Conservation (phyloP, 495 filamentous ascomycete genomes). For the Rhypophila decipiens region DNA sequence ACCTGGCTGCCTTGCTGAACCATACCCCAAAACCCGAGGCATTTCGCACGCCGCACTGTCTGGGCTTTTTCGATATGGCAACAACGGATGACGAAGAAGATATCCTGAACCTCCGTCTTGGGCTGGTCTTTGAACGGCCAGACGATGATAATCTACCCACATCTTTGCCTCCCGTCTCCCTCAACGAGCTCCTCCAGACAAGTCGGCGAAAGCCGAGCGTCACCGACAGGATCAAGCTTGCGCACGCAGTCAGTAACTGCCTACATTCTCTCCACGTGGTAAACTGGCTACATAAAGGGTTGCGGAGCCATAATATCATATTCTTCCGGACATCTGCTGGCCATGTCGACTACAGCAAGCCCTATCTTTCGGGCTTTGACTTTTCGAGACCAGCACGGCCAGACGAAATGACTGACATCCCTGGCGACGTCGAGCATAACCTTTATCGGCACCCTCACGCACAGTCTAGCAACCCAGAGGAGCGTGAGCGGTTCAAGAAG, state of each 20-base stretch:
- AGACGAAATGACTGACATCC: conserved; percentile 47
- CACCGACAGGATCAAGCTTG: conserved; percentile 30
- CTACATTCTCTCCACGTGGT: conserved; percentile 46
- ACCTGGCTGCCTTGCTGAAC: conserved; percentile 34
- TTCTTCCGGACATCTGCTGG: conserved; percentile 36
- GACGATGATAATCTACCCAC: conserved; percentile 19
- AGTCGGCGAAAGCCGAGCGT: conserved; percentile 21
- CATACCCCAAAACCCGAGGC: conserved; percentile 35
- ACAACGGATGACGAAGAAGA: conserved; percentile 24
- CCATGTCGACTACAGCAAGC: conserved; percentile 25
- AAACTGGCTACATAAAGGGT: conserved; percentile 56
- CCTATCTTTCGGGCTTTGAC: conserved; percentile 50
- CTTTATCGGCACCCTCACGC: conserved; percentile 45
- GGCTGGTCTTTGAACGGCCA: conserved; percentile 32
- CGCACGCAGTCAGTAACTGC: conserved; percentile 33
- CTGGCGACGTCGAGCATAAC: conserved; percentile 33
- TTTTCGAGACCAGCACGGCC: conserved; percentile 45
- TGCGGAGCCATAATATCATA: conserved; percentile 50
- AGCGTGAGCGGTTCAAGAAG: conserved; percentile 37
- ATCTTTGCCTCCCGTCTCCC: conserved; percentile 27
- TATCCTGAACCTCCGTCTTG: conserved; percentile 27
- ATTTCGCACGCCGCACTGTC: conserved; percentile 38
- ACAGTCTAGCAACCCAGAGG: conserved; percentile 28
- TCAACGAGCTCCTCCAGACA: conserved; percentile 23
- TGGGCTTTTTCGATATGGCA: conserved; percentile 38